Evolutionary conservation across 2,329 filamentous ascomycete species (phyloP), one percentile per base, ranked within the genome.

Genomic region (Sporothrix dimorphospora): DNA sequence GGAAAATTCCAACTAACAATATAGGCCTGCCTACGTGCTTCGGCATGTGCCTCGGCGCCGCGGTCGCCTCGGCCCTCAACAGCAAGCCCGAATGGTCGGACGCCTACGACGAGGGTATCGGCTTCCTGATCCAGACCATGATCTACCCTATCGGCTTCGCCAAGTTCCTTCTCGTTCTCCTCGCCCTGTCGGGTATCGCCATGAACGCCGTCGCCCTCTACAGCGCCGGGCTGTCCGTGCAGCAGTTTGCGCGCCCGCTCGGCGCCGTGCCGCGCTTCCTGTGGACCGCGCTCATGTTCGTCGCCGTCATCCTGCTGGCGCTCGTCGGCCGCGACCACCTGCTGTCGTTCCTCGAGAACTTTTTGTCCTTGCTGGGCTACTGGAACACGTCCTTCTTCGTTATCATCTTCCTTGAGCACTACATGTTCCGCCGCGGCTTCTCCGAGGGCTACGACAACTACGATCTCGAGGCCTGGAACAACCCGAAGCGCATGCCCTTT

Each of bases 1-100:
- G 21, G 16, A 47, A 6, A 19, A n/a, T n/a, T n/a, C n/a, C n/a
- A n/a, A n/a, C 27, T 71, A 34, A 73, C 69, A 30, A 24, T 11
- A 19, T 34, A 75, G 79, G 79, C 12, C 79, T 86, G 12, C 85
- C 85, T 0, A 87, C 85, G 0, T 83, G 81, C 55, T 81, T 87
- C 69, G 84, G 84, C 71, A 91, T 91, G 88, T 84, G 83, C 1
- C 84, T 91, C 0, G 89, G 89, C 9, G 87, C 89, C 11, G 89
- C 89, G 12, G 88, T 91, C 66, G 88, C 85, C 21, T 88, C 88
- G 3, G 87, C 88, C 30, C 83, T 89, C 1, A 81, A 85, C 40
- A 87, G 84, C 75, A 82, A 87, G 5, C 83, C 85, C 0, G 80
- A 80, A 3, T 90, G 88, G 88, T 75, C 82, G n/a, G 82, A 80